phyloP scores from a whole-genome alignment of 805 yeast genomes.

The Naumovozyma baii region DNA sequence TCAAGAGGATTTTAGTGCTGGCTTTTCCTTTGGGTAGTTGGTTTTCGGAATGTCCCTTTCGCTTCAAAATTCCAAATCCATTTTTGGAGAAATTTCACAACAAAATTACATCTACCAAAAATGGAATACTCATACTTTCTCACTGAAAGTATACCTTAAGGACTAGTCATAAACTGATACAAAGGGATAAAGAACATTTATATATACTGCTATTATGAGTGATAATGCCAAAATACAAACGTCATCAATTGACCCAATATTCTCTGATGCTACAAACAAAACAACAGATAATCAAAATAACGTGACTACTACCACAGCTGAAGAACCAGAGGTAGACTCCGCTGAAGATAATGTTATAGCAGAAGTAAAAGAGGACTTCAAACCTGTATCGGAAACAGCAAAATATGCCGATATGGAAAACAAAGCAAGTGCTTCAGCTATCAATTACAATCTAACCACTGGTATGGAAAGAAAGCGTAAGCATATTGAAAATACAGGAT shows the following conservation, averaged over 20 bases:
- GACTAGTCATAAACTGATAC: too few species aligned
- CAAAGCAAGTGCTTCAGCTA: not conserved
- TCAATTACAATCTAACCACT: not conserved
- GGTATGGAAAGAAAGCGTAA: slow-evolving; percentile 20
- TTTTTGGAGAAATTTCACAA: too few species aligned
- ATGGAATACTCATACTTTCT: too few species aligned
- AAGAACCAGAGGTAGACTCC: too few species aligned
- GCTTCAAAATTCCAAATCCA: too few species aligned
- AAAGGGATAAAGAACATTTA: too few species aligned
- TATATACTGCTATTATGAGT: not conserved
- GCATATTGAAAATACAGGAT: slow-evolving; percentile 17
- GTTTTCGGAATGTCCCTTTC: not conserved
- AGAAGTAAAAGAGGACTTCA: not conserved
- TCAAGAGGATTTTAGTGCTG: too few species aligned
- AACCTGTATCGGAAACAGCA: slow-evolving; percentile 2
- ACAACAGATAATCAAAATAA: too few species aligned
- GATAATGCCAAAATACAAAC: not conserved
- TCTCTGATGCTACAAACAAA: not conserved
- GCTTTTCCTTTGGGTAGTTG: not conserved
- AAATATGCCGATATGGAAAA: not conserved
- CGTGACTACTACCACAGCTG: not conserved
- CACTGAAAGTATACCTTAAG: too few species aligned
- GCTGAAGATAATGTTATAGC: too few species aligned
- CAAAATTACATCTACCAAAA: too few species aligned
- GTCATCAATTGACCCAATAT: not conserved